Percentiles rank a stretch among this genome's conserved stretches.
phyloP scores from a whole-genome alignment of 1,284 basidiomycete species.

The Sporisorium reilianum region DNA sequence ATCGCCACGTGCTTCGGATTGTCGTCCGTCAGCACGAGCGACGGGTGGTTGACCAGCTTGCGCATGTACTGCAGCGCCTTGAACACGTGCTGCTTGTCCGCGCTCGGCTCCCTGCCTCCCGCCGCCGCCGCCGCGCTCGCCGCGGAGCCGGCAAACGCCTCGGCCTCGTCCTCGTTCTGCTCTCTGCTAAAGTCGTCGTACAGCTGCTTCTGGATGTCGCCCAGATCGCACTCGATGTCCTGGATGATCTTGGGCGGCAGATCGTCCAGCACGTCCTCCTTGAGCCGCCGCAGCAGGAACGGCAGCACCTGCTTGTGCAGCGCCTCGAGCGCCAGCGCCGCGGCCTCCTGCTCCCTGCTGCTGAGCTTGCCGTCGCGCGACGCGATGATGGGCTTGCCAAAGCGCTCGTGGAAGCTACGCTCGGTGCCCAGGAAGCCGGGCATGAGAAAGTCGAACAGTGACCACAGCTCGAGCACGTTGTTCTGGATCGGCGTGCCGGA shows the following conservation, averaged over 20 bases:
- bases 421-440: conserved; percentile 97
- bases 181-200: conserved; percentile 85
- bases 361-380: conserved; percentile 90
- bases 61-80: conserved; percentile 88
- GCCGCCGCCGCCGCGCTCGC: conserved; percentile 69
- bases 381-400: conserved; percentile 94
- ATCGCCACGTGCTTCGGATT: conserved; percentile 74
- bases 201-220: conserved; percentile 73
- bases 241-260: conserved; percentile 99
- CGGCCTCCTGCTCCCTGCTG: conserved; percentile 89
- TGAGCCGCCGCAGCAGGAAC: conserved; percentile 93
- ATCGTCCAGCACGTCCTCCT: conserved; percentile 96
- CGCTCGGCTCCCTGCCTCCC: conserved; percentile 73
- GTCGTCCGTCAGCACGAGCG: conserved; percentile 58
- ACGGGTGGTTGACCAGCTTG: conserved; percentile 98
- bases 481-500: conserved; percentile 99
- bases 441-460: conserved; percentile 99
- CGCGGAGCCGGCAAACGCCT: conserved; percentile 50
- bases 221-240: conserved; percentile 98
- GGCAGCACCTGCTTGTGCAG: conserved; percentile 99
- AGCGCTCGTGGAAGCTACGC: conserved; percentile 92
- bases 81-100: conserved; percentile 70
- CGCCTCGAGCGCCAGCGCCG: conserved; percentile 86
- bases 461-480: conserved; percentile 98
- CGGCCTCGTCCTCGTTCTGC: conserved; percentile 73